Evolutionary conservation across 306 rosid species (phyloP).

Genomic region (Cucumis melo): DNA sequence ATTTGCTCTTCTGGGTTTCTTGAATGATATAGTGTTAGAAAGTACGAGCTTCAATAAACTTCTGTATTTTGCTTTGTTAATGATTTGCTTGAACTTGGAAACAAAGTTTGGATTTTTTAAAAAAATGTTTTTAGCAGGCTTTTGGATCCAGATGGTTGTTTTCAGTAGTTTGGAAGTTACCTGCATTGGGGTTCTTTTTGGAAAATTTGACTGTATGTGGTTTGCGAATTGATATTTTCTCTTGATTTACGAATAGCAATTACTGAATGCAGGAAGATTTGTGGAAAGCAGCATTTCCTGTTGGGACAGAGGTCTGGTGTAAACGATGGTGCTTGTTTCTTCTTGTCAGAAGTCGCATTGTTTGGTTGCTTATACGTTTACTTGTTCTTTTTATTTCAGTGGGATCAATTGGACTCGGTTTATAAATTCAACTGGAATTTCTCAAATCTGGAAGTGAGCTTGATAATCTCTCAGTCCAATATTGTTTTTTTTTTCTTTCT

Average conservation of each 20-base stretch:
- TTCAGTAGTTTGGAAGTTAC: background rate
- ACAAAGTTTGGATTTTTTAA: background rate
- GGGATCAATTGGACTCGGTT: conserved; percentile 29
- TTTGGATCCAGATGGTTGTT: background rate
- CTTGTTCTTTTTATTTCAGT: conserved; percentile 4
- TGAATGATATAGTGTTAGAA: background rate
- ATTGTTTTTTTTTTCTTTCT: background rate
- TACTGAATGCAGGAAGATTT: conserved; percentile 24
- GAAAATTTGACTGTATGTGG: background rate
- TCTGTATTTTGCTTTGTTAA: background rate
- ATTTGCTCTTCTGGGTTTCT: background rate
- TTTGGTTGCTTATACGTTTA: background rate
- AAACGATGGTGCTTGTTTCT: background rate
- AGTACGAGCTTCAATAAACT: background rate
- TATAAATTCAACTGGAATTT: conserved; percentile 37
- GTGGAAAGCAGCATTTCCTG: conserved; percentile 36
- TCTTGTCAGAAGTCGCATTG: background rate
- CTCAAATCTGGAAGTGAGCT: conserved; percentile 30
- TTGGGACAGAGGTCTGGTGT: conserved; percentile 32
- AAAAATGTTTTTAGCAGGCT: background rate
- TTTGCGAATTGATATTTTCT: background rate
- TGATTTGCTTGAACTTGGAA: background rate
- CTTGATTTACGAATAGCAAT: background rate
- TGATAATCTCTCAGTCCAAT: background rate
- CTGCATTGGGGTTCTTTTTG: background rate